Evolutionary conservation across 106 monocot genomes (phyloP).

Genomic region (Dendrobium nobile): DNA sequence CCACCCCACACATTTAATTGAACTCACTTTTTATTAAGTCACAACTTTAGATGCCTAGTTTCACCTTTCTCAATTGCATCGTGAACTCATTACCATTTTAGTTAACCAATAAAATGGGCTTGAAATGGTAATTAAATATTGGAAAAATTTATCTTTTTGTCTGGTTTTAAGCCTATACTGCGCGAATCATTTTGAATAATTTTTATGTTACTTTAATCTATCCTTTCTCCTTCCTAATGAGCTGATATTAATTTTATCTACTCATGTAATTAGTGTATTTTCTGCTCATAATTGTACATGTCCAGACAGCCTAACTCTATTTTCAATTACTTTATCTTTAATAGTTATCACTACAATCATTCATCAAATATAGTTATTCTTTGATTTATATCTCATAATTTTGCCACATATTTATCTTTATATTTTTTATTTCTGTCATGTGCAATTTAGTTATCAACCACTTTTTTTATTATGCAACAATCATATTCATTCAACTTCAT

Average conservation of each 20-base stretch:
- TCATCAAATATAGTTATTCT: neutral
- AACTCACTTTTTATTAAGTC: too few species aligned
- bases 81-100: too few species aligned
- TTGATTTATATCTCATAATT: neutral
- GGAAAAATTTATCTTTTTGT: too few species aligned
- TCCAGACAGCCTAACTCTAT: neutral
- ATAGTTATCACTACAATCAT: neutral
- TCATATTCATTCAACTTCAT: neutral
- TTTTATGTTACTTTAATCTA: neutral
- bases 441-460: neutral
- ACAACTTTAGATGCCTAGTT: too few species aligned
- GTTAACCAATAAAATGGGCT: too few species aligned
- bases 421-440: neutral
- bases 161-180: neutral
- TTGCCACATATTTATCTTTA: neutral
- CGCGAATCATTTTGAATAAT: neutral
- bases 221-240: neutral
- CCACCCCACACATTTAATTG: too few species aligned
- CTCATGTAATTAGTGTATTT: neutral
- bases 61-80: too few species aligned
- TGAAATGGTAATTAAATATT: too few species aligned
- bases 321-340: slow-evolving; percentile 1
- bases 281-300: neutral
- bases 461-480: neutral
- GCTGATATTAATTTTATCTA: neutral